Base-by-base conservation (phyloP, 176 grass and related monocot genomes). In the Urochloa ruziziensis region DNA sequence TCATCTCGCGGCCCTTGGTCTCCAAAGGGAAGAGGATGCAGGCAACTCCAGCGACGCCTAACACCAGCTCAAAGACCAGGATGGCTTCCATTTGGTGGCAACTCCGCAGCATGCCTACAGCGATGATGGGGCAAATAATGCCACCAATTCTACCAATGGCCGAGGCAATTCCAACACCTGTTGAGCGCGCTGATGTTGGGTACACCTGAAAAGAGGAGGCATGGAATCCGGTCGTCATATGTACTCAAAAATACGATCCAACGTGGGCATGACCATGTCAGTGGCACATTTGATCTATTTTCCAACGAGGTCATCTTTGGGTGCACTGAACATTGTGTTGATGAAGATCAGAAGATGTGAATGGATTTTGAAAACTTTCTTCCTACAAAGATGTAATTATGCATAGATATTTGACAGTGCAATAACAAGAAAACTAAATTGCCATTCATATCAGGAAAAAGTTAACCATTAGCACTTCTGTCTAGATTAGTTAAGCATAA, bases 141-240 rank as follows among this genome's bases (percentile, higher is more conserved):
- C 92, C 94, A 23, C 94, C 94, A 15, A 94, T 70, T 83, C 89
- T 94, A 14, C 94, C 92, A 2, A 97, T 75, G 47, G 92, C 84
- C 0, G 44, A 80, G 8, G 91, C 90, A 16, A 85, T 71, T 49
- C 94, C 94, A 32, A 94, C 72, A 12, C 94, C 94, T 0, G 92
- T 97, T 9, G 90, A 88, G 47, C 94, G 90, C 0, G 86, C 88
- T 3, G 88, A 83, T 24, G 94, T 94, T 27, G 92, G 92, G 24
- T 97, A 97, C 54, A 94, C 60, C 94, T 97, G 62, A 0, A 82
- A 62, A 61, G 21, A 73, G 17, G 51, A 21, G 28, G 44, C 8
- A 79, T 65, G 36, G 15, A 59, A n/a, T 64, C 7, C 10, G 4
- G n/a, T 30, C 42, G 21, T 40, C n/a, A n/a, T n/a, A n/a, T n/a